Base-by-base conservation (phyloP, 805 yeast genomes). In the Candida dajiaensis region DNA sequence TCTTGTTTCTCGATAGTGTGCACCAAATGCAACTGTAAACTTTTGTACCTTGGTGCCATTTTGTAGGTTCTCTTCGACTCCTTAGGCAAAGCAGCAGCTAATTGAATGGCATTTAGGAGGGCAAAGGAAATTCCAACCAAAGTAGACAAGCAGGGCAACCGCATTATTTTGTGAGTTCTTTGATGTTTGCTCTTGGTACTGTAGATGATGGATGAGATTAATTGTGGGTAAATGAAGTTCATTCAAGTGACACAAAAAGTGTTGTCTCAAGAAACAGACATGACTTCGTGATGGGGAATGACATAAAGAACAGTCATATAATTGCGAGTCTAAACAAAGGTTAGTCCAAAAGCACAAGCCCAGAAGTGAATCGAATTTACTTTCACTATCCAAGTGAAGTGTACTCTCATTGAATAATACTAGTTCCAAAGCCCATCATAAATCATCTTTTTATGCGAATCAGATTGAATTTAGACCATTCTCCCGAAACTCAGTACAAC, bases 61-160 rank as follows among this genome's bases (percentile, higher is more conserved):
- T 15, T 37, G 39, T 36, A 47, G 16, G 40, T 42, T 35, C 40
- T 22, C 23, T 23, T 42, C 6, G 22, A 16, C 22, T 41, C 43
- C 15, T 20, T 19, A 8, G 39, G 23, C 13, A 36, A 33, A 16
- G 36, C 36, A 33, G n/a, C 20, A 33, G 15, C 20, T 7, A 5
- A 16, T n/a, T 33, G 20, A 11, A 33, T 16, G 36, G 20, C 18
- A 33, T 16, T 33, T 19, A 33, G 12, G 9, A 16, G 4, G 20
- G 16, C n/a, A n/a, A 28, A 13, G 31, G 31, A 4, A 7, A 28
- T 3, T 13, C 31, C 31, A 28, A 28, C 31, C n/a, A 28, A n/a
- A 13, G 31, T 13, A 13, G n/a, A 25, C 28, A 28, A 28, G n/a
- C n/a, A 4, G 31, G n/a, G 31, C 4, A 28, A 13, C 15, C 13